phyloP scores from a whole-genome alignment of 78 protist genomes.

The Cavenderia fasciculata region DNA sequence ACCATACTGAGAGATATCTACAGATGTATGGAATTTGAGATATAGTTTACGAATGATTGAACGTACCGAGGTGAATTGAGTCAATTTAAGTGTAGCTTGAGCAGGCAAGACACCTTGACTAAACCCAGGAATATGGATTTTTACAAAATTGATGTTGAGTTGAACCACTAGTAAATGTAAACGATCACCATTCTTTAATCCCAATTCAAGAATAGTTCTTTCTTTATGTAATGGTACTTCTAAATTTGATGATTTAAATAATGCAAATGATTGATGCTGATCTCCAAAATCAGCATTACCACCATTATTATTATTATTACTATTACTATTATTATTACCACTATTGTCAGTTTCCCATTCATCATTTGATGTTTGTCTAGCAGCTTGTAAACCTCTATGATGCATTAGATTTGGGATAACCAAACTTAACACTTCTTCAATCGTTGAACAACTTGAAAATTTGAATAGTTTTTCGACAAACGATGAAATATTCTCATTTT shows the following conservation, averaged over 20 bases:
- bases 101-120: slow-evolving; percentile 29
- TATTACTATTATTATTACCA: neutral
- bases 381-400: slow-evolving; percentile 32
- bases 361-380: slow-evolving; percentile 19
- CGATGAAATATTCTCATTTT: neutral
- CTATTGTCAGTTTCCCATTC: slow-evolving; percentile 52
- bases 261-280: slow-evolving; percentile 3
- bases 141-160: slow-evolving; percentile 12
- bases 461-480: slow-evolving; percentile 9
- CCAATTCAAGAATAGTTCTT: slow-evolving; percentile 33
- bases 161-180: slow-evolving; percentile 5
- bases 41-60: slow-evolving; percentile 60
- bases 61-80: slow-evolving; percentile 62
- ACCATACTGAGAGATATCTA: slow-evolving; percentile 46
- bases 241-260: neutral
- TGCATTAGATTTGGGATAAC: slow-evolving; percentile 20
- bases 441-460: slow-evolving; percentile 59
- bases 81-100: slow-evolving; percentile 26
- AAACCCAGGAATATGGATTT: slow-evolving; percentile 46
- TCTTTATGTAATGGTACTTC: slow-evolving; percentile 48
- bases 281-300: neutral
- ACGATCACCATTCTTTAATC: neutral
- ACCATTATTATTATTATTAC: neutral
- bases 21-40: slow-evolving; percentile 36
- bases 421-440: slow-evolving; percentile 27